Conservation (phyloP, 2,329 filamentous ascomycete species). For the Shiraia sp. region DNA sequence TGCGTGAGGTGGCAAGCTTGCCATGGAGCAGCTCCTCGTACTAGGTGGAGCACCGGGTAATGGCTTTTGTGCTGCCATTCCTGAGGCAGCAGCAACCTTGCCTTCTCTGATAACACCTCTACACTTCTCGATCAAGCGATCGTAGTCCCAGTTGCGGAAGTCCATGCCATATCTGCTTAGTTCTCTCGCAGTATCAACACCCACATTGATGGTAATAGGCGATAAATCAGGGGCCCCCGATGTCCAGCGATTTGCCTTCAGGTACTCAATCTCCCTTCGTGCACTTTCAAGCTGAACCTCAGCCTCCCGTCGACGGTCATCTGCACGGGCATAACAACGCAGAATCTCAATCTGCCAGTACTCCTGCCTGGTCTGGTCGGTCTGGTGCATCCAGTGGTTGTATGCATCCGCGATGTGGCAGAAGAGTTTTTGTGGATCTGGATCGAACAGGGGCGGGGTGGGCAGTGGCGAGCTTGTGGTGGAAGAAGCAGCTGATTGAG, state of each 20-base stretch:
- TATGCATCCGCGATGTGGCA: slow-evolving; percentile 79
- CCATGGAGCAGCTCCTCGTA: slow-evolving; percentile 35
- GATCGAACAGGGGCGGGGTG: slow-evolving; percentile 50
- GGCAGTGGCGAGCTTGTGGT: slow-evolving; percentile 40
- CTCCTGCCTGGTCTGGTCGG: slow-evolving; percentile 51
- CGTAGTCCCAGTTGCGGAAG: slow-evolving; percentile 47
- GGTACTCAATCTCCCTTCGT: slow-evolving; percentile 47
- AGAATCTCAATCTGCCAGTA: slow-evolving; percentile 54
- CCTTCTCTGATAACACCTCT: slow-evolving; percentile 40
- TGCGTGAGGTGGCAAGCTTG: slow-evolving; percentile 28
- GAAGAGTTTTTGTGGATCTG: slow-evolving; percentile 70
- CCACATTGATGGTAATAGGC: slow-evolving; percentile 43
- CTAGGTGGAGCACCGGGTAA: slow-evolving; percentile 23
- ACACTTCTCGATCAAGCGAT: slow-evolving; percentile 48
- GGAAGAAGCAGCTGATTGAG: slow-evolving; percentile 30
- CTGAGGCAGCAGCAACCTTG: slow-evolving; percentile 20
- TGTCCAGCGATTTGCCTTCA: slow-evolving; percentile 39
- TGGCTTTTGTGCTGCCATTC: slow-evolving; percentile 43
- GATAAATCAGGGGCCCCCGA: slow-evolving; percentile 30
- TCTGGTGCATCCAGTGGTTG: slow-evolving; percentile 72
- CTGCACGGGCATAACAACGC: slow-evolving; percentile 49
- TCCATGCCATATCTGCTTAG: slow-evolving; percentile 43
- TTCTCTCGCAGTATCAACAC: slow-evolving; percentile 45
- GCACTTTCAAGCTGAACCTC: slow-evolving; percentile 46
- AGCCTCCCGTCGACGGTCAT: slow-evolving; percentile 43